Conservation (phyloP, 495 filamentous ascomycete species). For the Xylaria venustula region DNA sequence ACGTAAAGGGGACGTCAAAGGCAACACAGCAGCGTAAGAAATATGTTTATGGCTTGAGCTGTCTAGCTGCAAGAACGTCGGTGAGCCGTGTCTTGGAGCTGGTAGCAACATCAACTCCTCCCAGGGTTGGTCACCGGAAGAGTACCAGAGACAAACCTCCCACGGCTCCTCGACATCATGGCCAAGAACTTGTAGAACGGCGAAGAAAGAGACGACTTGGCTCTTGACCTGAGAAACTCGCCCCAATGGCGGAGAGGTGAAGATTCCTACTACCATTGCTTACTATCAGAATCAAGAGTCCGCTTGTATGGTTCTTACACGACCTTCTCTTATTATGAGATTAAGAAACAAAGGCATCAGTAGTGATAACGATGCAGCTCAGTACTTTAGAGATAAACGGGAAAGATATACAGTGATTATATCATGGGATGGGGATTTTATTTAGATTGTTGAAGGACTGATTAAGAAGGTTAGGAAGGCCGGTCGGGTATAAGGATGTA, state of each 20-base stretch:
- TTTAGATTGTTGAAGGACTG: too few relatives aligned
- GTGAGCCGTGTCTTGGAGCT: conserved; percentile 37
- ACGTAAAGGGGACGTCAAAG: conserved; percentile 42
- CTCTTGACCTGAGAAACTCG: conserved; percentile 11
- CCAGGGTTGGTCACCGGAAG: conserved; percentile 52
- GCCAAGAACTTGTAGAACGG: conserved; percentile 62
- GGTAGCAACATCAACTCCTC: conserved; percentile 39
- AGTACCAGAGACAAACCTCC: conserved; percentile 79
- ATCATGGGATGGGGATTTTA: too few relatives aligned
- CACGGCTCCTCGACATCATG: conserved; percentile 56
- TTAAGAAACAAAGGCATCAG: too few relatives aligned
- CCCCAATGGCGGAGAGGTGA: conserved; percentile 10
- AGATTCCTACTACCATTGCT: conserved; percentile 3
- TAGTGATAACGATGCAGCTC: too few relatives aligned
- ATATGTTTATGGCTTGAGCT: conserved; percentile 27
- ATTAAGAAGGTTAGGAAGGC: too few relatives aligned
- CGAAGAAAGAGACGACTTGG: conserved; percentile 2
- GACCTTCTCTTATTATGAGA: too few relatives aligned
- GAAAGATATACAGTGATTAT: too few relatives aligned
- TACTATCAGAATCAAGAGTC: not conserved
- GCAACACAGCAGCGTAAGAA: conserved; percentile 45
- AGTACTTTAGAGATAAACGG: too few relatives aligned
- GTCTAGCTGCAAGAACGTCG: conserved; percentile 34
- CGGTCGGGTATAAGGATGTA: too few relatives aligned
- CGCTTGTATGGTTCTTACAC: too few relatives aligned